Evolutionary conservation across 768 basidiomycete species (phyloP).

Genomic region (Calocera viscosa): DNA sequence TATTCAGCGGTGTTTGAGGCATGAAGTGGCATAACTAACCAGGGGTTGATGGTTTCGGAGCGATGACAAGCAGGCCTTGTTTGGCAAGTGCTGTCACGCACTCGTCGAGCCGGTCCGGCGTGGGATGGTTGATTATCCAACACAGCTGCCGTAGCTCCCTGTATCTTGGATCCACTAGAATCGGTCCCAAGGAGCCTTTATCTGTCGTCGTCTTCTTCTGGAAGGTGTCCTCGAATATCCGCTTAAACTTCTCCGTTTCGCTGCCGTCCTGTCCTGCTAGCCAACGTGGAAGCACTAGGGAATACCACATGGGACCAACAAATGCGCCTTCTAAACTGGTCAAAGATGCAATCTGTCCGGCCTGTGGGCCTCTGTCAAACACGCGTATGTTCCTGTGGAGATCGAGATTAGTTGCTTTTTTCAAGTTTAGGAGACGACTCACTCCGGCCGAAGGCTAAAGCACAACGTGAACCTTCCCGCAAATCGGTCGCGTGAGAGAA

Average conservation of each 20-base stretch:
- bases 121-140: background rate
- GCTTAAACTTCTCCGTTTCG: background rate
- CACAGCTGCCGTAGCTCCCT: background rate
- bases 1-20: background rate
- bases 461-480: background rate
- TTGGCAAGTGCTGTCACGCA: background rate
- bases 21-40: background rate
- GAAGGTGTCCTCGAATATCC: background rate
- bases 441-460: background rate
- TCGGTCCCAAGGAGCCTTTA: background rate
- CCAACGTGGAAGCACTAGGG: background rate
- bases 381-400: background rate
- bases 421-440: background rate
- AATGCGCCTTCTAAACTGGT: conserved; percentile 3
- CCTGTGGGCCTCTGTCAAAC: background rate
- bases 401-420: background rate
- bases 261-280: background rate
- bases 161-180: background rate
- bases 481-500: background rate
- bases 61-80: background rate
- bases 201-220: background rate
- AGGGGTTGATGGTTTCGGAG: background rate
- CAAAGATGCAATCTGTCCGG: background rate
- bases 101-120: background rate
- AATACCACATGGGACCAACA: background rate